Percentiles rank a stretch among this genome's conserved stretches.
Conservation (phyloP, 2,329 filamentous ascomycete genomes). For the Fusarium staphyleae region DNA sequence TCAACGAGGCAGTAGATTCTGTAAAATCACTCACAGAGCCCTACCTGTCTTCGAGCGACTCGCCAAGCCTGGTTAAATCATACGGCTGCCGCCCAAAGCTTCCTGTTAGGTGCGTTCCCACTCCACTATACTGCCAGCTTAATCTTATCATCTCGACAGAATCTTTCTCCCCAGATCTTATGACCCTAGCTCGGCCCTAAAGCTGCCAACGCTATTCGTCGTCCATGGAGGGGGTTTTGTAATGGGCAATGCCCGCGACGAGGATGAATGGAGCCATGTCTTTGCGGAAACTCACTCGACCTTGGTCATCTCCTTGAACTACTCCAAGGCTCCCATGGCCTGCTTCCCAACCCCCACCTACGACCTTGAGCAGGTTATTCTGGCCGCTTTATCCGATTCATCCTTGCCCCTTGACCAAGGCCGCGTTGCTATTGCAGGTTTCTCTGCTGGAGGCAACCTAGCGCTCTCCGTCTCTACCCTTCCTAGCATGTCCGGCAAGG, state of each 20-base stretch:
- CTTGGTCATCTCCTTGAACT: slow-evolving; percentile 18
- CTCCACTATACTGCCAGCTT: accelerated
- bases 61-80: slow-evolving; percentile 5
- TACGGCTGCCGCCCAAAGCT: slow-evolving; percentile 17
- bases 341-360: slow-evolving; percentile 13
- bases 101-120: not conserved
- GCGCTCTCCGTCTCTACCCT: slow-evolving; percentile 13
- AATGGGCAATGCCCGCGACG: slow-evolving; percentile 11
- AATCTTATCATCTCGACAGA: not conserved
- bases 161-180: slow-evolving; percentile 10
- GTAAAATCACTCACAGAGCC: not conserved
- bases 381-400: slow-evolving; percentile 5
- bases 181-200: not conserved
- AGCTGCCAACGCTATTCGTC: slow-evolving; percentile 2
- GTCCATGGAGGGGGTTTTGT: slow-evolving; percentile 25
- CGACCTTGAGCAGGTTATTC: slow-evolving; percentile 18
- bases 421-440: slow-evolving; percentile 10
- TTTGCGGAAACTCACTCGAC: slow-evolving; percentile 22
- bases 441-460: slow-evolving; percentile 17
- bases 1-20: not conserved
- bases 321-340: slow-evolving; percentile 8
- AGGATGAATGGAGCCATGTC: slow-evolving; percentile 8
- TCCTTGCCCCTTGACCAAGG: slow-evolving; percentile 9
- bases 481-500: slow-evolving; percentile 19
- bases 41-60: not conserved